A percentile compares a stretch with the other conserved stretches of the same genome.
Conservation (phyloP, 306 rosid species). For the Sophora flavescens region DNA sequence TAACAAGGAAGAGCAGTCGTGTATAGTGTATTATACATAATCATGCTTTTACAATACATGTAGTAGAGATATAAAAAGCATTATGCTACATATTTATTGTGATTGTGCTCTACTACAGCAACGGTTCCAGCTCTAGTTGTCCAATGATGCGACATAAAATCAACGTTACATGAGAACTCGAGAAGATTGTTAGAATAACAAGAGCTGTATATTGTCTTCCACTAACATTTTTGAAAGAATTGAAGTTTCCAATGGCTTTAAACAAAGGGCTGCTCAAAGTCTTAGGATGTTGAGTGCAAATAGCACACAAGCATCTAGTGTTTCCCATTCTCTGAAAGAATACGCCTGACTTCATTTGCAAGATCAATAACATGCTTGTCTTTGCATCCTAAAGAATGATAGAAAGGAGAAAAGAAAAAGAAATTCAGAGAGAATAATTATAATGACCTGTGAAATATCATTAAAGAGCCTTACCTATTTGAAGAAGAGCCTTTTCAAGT, state of each 20-base stretch:
- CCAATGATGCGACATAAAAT: not conserved
- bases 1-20: not conserved
- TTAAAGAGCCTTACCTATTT: slow-evolving; percentile 63
- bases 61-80: not conserved
- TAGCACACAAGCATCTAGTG: slow-evolving; percentile 44
- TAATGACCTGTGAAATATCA: not conserved
- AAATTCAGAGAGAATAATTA: slow-evolving; percentile 31
- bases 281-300: not conserved
- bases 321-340: slow-evolving; percentile 68
- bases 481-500: slow-evolving; percentile 79
- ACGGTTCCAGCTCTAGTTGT: not conserved
- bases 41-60: not conserved
- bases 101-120: not conserved
- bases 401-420: not conserved
- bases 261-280: slow-evolving; percentile 22
- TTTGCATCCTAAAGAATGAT: slow-evolving; percentile 59
- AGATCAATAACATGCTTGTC: slow-evolving; percentile 82
- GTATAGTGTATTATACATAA: not conserved
- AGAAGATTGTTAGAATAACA: slow-evolving; percentile 4
- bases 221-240: slow-evolving; percentile 31
- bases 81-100: not conserved
- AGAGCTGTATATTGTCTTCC: slow-evolving; percentile 11
- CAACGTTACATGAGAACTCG: not conserved
- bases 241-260: slow-evolving; percentile 34
- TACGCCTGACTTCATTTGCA: slow-evolving; percentile 80